Conservation (phyloP, 140 eudicot genomes). For the Senecio squalidus region DNA sequence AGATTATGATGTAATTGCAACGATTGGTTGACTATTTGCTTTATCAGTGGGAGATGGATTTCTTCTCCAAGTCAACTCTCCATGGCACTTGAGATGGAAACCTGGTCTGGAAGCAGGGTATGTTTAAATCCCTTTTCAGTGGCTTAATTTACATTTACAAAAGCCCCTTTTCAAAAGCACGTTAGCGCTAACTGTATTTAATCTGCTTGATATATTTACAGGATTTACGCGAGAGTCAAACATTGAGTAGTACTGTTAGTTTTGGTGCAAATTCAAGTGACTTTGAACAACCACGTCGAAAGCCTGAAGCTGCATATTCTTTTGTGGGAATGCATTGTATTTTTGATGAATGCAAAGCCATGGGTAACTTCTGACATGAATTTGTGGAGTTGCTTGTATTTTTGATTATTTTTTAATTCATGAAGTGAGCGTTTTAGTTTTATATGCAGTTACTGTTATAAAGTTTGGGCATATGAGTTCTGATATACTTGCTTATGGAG, state of each 20-base stretch:
- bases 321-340: constrained; percentile 99
- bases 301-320: constrained; percentile 83
- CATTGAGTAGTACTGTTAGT: constrained; percentile 61
- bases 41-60: constrained; percentile 87
- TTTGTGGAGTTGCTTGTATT: neutral
- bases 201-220: constrained; percentile 23
- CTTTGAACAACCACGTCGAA: constrained; percentile 46
- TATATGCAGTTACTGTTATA: constrained; percentile 68
- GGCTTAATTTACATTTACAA: no score
- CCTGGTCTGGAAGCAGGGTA: constrained; percentile 69
- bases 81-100: constrained; percentile 62
- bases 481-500: constrained; percentile 95
- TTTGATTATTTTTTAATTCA: constrained; percentile 1
- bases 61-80: constrained; percentile 69
- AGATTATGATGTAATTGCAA: no score
- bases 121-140: constrained; percentile 15
- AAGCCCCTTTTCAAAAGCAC: no score
- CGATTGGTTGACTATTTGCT: constrained; percentile 66
- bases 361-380: constrained; percentile 51
- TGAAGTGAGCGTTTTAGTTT: constrained; percentile 15
- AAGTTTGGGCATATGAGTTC: constrained; percentile 98
- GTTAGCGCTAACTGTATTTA: no score
- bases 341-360: constrained; percentile 94
- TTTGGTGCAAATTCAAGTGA: constrained; percentile 64
- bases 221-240: constrained; percentile 55